Evolutionary conservation across 1,284 basidiomycete species (phyloP).

Genomic region (Binderoboletus segoi): DNA sequence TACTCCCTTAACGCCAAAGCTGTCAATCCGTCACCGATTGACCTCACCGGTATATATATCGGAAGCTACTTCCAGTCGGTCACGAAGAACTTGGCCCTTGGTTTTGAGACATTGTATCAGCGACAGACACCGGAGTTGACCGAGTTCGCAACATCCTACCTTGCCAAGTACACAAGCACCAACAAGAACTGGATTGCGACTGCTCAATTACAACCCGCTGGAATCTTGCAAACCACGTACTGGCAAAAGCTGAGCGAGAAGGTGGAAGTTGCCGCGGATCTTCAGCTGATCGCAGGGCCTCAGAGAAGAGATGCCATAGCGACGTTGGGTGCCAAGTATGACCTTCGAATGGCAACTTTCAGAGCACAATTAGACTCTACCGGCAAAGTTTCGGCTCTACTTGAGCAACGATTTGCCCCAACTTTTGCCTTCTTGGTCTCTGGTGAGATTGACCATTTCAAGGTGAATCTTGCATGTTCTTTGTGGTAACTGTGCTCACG

Average conservation of each 20-base stretch:
- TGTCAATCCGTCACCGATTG: constrained; percentile 89
- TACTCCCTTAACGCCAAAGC: constrained; percentile 89
- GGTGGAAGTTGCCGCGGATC: constrained; percentile 97
- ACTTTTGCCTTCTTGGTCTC: constrained; percentile 93
- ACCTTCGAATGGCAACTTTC: constrained; percentile 92
- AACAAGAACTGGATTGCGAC: constrained; percentile 91
- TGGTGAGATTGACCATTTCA: constrained; percentile 98
- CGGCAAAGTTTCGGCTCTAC: constrained; percentile 91
- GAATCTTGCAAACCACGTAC: constrained; percentile 91
- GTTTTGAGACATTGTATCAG: constrained; percentile 90
- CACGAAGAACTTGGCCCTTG: constrained; percentile 88
- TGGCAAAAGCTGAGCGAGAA: constrained; percentile 96
- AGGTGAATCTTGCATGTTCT: constrained; percentile 54
- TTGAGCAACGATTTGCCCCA: constrained; percentile 96
- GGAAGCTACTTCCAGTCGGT: constrained; percentile 96
- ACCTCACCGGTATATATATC: constrained; percentile 93
- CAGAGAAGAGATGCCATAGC: constrained; percentile 88
- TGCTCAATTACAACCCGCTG: constrained; percentile 85
- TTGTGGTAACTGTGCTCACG: constrained; percentile 15
- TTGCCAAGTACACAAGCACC: constrained; percentile 81
- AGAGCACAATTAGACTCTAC: constrained; percentile 90
- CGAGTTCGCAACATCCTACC: constrained; percentile 82
- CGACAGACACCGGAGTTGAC: constrained; percentile 71
- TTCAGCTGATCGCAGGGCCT: constrained; percentile 81
- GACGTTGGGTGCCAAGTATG: constrained; percentile 95